phyloP scores from a whole-genome alignment of 2,329 filamentous ascomycete genomes.

The Rhinocladiella mackenziei region DNA sequence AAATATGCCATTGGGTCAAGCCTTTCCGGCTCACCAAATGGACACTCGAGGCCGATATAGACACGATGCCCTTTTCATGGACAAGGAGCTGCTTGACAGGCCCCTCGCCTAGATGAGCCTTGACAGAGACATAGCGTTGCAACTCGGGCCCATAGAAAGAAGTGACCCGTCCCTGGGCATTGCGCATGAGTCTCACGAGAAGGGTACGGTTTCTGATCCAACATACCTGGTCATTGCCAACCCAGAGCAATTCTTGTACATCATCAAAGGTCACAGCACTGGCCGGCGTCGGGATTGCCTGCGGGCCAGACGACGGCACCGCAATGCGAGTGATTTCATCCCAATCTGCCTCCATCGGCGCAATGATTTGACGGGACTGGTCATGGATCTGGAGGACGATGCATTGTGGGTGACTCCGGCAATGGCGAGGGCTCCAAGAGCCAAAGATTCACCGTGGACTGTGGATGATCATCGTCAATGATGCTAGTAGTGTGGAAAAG shows the following conservation, averaged over 20 bases:
- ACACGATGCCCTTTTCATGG: conserved; percentile 84
- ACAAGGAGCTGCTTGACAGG: conserved; percentile 83
- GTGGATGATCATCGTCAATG: no score
- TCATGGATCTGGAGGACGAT: conserved; percentile 15
- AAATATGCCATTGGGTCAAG: conserved; percentile 81
- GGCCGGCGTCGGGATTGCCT: conserved; percentile 66
- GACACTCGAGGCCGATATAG: conserved; percentile 74
- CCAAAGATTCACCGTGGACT: neutral
- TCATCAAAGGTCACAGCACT: conserved; percentile 86
- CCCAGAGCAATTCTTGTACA: conserved; percentile 85
- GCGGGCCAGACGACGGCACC: conserved; percentile 71
- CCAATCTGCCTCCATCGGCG: conserved; percentile 47
- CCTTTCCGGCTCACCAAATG: conserved; percentile 86
- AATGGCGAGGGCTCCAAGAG: neutral
- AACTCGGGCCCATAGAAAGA: conserved; percentile 86
- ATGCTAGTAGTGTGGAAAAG: no score
- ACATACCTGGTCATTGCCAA: conserved; percentile 81
- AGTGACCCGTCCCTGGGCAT: conserved; percentile 71
- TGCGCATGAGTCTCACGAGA: conserved; percentile 4
- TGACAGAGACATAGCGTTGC: conserved; percentile 85
- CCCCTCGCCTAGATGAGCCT: conserved; percentile 72
- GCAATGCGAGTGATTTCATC: conserved; percentile 73
- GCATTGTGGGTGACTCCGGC: conserved; percentile 11
- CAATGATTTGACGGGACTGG: conserved; percentile 2
- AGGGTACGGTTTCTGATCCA: neutral